Conservation (phyloP, 805 yeast species). For the Cephaloascus fragrans region DNA sequence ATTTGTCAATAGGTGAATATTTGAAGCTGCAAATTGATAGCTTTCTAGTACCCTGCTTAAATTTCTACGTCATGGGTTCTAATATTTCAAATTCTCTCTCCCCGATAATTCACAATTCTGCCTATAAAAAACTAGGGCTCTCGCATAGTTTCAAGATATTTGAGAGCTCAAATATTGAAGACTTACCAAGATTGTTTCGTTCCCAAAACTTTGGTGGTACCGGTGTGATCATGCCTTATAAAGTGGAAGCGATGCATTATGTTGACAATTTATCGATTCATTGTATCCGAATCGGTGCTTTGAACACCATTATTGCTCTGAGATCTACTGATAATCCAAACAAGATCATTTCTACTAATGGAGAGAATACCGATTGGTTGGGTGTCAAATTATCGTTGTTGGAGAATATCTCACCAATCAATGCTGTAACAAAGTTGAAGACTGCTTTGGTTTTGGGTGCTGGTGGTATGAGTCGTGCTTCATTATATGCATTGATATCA, state of each 20-base stretch:
- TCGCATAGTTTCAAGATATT: constrained; percentile 4
- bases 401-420: constrained; percentile 8
- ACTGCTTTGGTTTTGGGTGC: constrained; percentile 10
- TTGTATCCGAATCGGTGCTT: constrained; percentile 8
- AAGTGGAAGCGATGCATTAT: constrained; percentile 4
- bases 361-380: constrained; percentile 12
- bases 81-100: constrained; percentile 5
- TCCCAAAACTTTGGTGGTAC: constrained; percentile 10
- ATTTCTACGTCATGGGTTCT: constrained; percentile 8
- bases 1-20: too few relatives aligned
- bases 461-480: constrained; percentile 9
- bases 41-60: not conserved
- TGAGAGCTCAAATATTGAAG: constrained; percentile 5
- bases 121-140: constrained; percentile 7
- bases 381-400: constrained; percentile 5
- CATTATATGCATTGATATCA: constrained; percentile 8
- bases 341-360: constrained; percentile 5
- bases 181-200: constrained; percentile 3
- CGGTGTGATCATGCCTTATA: constrained; percentile 8
- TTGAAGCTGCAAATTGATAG: too few relatives aligned
- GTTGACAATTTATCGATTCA: constrained; percentile 8
- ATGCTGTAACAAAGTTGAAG: constrained; percentile 7
- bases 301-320: constrained; percentile 7
- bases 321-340: constrained; percentile 5
- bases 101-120: constrained; percentile 7